Evolutionary conservation across 805 yeast genomes (phyloP).

Genomic region (Monosporozyma yasuniensis): DNA sequence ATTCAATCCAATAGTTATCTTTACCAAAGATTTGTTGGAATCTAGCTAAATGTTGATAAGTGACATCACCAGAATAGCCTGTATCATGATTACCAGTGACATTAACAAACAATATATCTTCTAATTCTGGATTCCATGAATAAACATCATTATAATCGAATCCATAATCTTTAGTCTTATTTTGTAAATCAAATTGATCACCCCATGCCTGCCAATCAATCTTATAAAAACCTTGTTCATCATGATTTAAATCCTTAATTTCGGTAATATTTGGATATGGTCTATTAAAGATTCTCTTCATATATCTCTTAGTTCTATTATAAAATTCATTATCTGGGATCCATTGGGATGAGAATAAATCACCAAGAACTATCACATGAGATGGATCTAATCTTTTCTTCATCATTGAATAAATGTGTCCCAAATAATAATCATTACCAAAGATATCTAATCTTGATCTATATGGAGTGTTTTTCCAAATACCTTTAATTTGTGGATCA

Average conservation of each 20-base stretch:
- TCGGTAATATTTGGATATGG: conserved; percentile 47
- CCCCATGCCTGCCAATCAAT: conserved; percentile 26
- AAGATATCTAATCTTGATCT: conserved; percentile 70
- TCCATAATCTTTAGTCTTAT: conserved; percentile 23
- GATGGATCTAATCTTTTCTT: conserved; percentile 56
- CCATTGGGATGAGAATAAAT: conserved; percentile 91
- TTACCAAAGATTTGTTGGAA: conserved; percentile 69
- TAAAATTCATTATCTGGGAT: conserved; percentile 78
- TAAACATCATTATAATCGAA: conserved; percentile 53
- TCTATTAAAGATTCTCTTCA: conserved; percentile 61
- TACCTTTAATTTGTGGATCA: conserved; percentile 95
- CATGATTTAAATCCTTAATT: conserved; percentile 29
- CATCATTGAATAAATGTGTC: conserved; percentile 71
- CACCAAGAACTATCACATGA: conserved; percentile 87
- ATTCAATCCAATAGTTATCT: conserved; percentile 74
- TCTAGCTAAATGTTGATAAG: conserved; percentile 81
- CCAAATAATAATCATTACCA: conserved; percentile 85
- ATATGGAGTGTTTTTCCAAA: conserved; percentile 61
- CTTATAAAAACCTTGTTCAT: conserved; percentile 20
- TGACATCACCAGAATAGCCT: conserved; percentile 92
- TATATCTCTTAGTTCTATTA: conserved; percentile 66
- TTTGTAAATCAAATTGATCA: conserved; percentile 8
- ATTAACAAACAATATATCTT: conserved; percentile 66
- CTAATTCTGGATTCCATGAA: conserved; percentile 50
- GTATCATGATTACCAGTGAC: conserved; percentile 93